Conservation (phyloP, 345 rosid species). For the Populus simonii region DNA sequence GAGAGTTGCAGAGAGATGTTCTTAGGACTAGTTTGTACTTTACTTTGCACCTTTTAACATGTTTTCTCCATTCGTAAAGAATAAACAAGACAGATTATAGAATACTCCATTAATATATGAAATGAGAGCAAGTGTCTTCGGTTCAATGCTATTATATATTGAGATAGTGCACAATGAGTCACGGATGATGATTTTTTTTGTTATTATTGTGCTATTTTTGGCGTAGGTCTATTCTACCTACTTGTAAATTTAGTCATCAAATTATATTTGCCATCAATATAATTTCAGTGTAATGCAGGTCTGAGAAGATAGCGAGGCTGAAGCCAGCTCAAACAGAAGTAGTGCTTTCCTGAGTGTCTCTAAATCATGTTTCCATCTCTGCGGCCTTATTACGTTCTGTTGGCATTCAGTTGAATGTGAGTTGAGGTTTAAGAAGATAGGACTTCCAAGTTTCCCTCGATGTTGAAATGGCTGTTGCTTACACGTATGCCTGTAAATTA, state of each 20-base stretch:
- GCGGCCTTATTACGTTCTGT: background rate
- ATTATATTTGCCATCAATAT: background rate
- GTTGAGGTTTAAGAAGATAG: background rate
- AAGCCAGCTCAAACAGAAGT: background rate
- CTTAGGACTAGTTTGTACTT: background rate
- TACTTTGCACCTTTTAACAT: too few relatives aligned
- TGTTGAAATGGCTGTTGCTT: background rate
- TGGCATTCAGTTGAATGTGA: background rate
- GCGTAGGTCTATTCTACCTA: background rate
- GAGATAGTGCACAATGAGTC: background rate
- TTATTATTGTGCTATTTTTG: background rate
- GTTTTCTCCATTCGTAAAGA: too few relatives aligned
- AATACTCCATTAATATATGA: background rate
- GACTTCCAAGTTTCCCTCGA: background rate
- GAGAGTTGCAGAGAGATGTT: background rate
- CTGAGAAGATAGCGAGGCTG: background rate
- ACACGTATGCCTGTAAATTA: background rate
- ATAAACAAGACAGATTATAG: too few relatives aligned
- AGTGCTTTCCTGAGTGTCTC: background rate
- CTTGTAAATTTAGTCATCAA: constrained; percentile 3
- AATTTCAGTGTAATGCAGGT: constrained; percentile 15
- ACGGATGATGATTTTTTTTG: background rate
- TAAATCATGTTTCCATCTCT: background rate
- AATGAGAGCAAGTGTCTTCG: background rate
- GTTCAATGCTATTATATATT: background rate